Evolutionary conservation across 257 asterid species (phyloP), one percentile per base, ranked within the genome.

Genomic region (Prunella vulgaris): DNA sequence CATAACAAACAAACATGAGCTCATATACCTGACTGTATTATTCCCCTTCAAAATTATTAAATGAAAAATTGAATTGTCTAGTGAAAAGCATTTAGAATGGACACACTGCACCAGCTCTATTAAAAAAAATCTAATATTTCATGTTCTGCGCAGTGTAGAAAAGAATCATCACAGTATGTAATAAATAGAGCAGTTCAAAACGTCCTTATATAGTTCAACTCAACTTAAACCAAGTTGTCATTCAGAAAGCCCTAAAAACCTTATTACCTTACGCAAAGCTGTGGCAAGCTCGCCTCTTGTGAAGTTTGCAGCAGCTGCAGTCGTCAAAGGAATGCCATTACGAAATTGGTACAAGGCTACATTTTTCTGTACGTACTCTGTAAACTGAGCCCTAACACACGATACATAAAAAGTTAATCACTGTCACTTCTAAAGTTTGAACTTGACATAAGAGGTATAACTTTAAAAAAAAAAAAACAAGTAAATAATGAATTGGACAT

Each of bases 221-320:
- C 77, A 32, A 52, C 46, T 21, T 38, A 27, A 68, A 71, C 28
- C 73, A 74, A 70, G 37, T 53, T 24, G 67, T 58, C 30, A 35
- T 27, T 68, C 8, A 58, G 27, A 30, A 49, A 66, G 30, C 17
- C 66, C 15, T 15, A 3, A 53, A 18, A 75, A 73, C 5, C 17
- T 25, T 58, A 54, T 58, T 80, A 93, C 97, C 96, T 94, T 94
- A 14, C 97, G 81, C 82, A 94, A 83, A 61, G 99, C 99, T 0
- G 97, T 94, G 69, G 99, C 99, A 10, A 94, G 99, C 81, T 94
- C 99, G 66, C 96, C 95, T 69, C 99, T 72, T n/a, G 97, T 94
- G 81, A 86, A 91, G 75, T 89, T 94, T 3, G 99, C 99, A 10
- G 99, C 74, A 48, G 99, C 99, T 15, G 90, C 81, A 10, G 97